Evolutionary conservation across 1,139 yeast species (phyloP).

Genomic region (Debaryomyces fabryi): DNA sequence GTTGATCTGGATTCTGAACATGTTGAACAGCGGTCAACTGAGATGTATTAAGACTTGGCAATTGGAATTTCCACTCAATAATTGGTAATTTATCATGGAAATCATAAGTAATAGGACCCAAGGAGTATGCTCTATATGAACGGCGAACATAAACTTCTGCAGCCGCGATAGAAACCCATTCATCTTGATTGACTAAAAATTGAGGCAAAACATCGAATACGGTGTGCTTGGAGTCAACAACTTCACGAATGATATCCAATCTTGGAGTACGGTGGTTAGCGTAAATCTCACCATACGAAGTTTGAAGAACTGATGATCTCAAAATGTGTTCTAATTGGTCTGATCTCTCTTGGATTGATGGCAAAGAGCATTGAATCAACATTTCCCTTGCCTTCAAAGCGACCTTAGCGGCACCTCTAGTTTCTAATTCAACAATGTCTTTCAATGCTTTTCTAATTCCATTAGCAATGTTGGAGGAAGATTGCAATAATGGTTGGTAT

Average conservation of each 20-base stretch:
- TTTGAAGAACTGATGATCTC: constrained; percentile 86
- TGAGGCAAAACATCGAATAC: constrained; percentile 95
- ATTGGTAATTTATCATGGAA: constrained; percentile 65
- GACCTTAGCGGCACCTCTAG: constrained; percentile 89
- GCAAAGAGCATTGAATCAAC: constrained; percentile 92
- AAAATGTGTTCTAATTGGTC: constrained; percentile 96
- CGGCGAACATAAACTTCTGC: constrained; percentile 96
- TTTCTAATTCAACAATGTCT: constrained; percentile 81
- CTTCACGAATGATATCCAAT: constrained; percentile 78
- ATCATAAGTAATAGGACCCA: constrained; percentile 72
- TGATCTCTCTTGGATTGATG: constrained; percentile 93
- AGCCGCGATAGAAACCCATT: constrained; percentile 92
- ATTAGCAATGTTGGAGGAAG: constrained; percentile 67
- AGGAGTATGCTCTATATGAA: constrained; percentile 94
- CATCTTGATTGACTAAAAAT: constrained; percentile 81
- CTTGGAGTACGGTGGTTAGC: constrained; percentile 83
- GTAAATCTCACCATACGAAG: constrained; percentile 81
- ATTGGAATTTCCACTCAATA: constrained; percentile 87
- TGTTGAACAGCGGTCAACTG: constrained; percentile 68
- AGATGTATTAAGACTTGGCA: constrained; percentile 71
- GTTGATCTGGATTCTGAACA: constrained; percentile 32
- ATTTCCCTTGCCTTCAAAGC: constrained; percentile 97
- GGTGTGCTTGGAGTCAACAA: constrained; percentile 92
- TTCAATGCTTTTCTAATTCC: constrained; percentile 72
- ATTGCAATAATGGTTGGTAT: constrained; percentile 75